These are phyloP conservation scores for Senna siamea DNA, from an alignment of 306 rosid genomes.

Conservation along the genomic window DNA sequence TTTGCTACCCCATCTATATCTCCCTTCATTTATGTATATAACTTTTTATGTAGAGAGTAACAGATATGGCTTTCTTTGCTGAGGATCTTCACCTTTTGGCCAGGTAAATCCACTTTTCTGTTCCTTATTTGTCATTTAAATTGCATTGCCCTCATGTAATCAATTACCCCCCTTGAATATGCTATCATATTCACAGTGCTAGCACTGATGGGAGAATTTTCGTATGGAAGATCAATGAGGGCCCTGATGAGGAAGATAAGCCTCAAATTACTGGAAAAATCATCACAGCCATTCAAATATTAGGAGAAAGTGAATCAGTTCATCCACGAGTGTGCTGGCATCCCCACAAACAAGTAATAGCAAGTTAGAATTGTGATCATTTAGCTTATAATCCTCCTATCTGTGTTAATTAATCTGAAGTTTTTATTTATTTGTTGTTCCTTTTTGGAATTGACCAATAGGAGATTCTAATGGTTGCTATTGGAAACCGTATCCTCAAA, in stretches of 20 bases:
- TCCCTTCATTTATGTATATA: slow-evolving; percentile 23
- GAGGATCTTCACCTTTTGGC: slow-evolving; percentile 81
- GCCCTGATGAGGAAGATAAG: slow-evolving; percentile 72
- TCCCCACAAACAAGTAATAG: slow-evolving; percentile 76
- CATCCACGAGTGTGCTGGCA: slow-evolving; percentile 85
- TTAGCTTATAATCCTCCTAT: slow-evolving; percentile 29
- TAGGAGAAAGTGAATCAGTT: slow-evolving; percentile 57
- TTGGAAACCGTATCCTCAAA: slow-evolving; percentile 59
- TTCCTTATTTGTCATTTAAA: slow-evolving; percentile 31
- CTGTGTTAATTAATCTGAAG: background rate
- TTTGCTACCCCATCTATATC: slow-evolving; percentile 1
- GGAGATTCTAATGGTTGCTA: slow-evolving; percentile 72
- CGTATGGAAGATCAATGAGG: slow-evolving; percentile 70
- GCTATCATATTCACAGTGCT: slow-evolving; percentile 51
- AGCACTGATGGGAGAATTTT: slow-evolving; percentile 75
- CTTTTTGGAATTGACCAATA: slow-evolving; percentile 41
- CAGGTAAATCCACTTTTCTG: slow-evolving; percentile 50
- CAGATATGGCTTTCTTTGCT: slow-evolving; percentile 77
- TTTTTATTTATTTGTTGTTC: slow-evolving; percentile 19
- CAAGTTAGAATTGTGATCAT: slow-evolving; percentile 18
- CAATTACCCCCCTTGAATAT: slow-evolving; percentile 26
- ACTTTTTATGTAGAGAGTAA: slow-evolving; percentile 58
- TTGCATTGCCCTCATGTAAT: slow-evolving; percentile 12
- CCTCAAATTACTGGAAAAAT: slow-evolving; percentile 73
- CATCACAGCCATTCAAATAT: slow-evolving; percentile 63